Evolutionary conservation across 495 filamentous ascomycete species (phyloP).

Genomic region (Penicillium steckii): DNA sequence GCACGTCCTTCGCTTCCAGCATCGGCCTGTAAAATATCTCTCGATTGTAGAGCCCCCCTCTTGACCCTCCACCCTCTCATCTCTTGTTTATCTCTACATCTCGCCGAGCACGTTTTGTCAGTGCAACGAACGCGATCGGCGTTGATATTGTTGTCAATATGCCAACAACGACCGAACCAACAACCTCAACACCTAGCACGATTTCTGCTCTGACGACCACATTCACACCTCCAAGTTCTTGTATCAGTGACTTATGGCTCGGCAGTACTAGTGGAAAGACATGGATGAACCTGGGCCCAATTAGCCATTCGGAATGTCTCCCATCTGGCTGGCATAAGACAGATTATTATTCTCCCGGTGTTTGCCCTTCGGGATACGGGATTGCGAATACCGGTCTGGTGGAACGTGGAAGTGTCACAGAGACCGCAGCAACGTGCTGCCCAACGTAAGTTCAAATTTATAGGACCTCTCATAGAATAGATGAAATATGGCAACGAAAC

Average conservation of each 20-base stretch:
- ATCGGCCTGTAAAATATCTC: too few species aligned
- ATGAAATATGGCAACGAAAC: background rate
- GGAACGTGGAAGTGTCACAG: background rate
- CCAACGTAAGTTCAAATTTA: background rate
- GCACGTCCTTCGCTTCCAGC: too few species aligned
- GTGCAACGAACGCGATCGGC: too few species aligned
- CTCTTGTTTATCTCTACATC: too few species aligned
- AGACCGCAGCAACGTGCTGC: background rate
- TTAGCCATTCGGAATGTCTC: constrained; percentile 3
- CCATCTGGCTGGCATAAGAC: constrained; percentile 6
- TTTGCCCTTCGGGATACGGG: constrained; percentile 4
- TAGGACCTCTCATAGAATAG: background rate
- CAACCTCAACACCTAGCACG: too few species aligned
- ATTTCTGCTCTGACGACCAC: constrained; percentile 10
- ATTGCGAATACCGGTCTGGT: background rate
- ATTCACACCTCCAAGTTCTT: constrained; percentile 6
- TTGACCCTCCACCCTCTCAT: too few species aligned
- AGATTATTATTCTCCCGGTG: constrained; percentile 5
- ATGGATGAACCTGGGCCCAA: constrained; percentile 11
- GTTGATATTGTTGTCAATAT: too few species aligned
- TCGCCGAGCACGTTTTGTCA: too few species aligned
- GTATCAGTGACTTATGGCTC: constrained; percentile 6
- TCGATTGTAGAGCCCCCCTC: too few species aligned
- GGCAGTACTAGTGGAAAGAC: background rate
- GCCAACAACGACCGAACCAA: too few species aligned